A percentile compares a stretch with the other conserved stretches of the same genome.
These are phyloP conservation scores for Gossypium anomalum DNA, from an alignment of 345 rosid genomes.

Conservation along the genomic window DNA sequence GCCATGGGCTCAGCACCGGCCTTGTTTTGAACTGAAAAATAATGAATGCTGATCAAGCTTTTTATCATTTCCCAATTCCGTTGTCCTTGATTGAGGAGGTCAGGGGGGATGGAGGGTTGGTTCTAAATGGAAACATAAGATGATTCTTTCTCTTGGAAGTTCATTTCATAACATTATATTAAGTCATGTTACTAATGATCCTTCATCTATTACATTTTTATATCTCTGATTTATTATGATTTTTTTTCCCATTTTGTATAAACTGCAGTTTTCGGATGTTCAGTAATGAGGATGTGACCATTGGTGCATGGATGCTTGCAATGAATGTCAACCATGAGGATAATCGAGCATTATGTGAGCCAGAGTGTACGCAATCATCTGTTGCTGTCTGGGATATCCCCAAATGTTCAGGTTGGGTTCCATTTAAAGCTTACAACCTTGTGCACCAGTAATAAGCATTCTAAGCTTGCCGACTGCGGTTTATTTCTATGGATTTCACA, in stretches of 20 bases:
- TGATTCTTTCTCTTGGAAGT: neutral
- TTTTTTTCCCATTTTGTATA: conserved; percentile 9
- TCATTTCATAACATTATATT: conserved; percentile 10
- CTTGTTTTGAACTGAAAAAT: neutral
- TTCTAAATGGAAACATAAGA: neutral
- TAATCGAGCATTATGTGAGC: conserved; percentile 53
- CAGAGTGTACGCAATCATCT: conserved; percentile 63
- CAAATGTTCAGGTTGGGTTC: conserved; percentile 77
- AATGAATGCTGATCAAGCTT: neutral
- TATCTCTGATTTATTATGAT: neutral
- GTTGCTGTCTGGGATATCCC: conserved; percentile 95
- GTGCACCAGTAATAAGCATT: neutral
- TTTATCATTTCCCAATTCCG: neutral
- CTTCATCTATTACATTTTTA: neutral
- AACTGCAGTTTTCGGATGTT: conserved; percentile 84
- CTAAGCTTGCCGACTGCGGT: neutral
- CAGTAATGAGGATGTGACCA: conserved; percentile 93
- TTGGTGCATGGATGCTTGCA: conserved; percentile 98
- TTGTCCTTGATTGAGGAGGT: neutral
- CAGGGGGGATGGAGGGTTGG: neutral
- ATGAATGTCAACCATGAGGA: conserved; percentile 94
- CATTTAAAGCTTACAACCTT: neutral
- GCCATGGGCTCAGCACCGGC: neutral
- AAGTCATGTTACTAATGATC: neutral
- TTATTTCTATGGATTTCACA: neutral